Evolutionary conservation across 345 rosid genomes (phyloP).

Genomic region (Syzygium aromaticum): DNA sequence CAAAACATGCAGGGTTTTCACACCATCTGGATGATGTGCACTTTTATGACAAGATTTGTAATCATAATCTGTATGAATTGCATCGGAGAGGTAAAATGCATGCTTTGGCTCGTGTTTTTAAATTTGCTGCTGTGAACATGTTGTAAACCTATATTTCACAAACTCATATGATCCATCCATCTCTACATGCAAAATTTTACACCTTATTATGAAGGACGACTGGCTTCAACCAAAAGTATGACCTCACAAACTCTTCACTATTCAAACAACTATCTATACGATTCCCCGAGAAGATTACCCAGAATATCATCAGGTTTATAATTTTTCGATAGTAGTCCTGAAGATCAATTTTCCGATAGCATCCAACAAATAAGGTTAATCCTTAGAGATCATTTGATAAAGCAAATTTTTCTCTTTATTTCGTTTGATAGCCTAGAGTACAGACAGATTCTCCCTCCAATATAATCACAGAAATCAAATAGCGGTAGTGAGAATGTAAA

Average conservation of each 20-base stretch:
- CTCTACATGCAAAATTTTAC: neutral
- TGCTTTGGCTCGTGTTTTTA: neutral
- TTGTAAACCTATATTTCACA: neutral
- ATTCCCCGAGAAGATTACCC: neutral
- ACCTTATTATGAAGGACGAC: neutral
- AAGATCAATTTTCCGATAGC: neutral
- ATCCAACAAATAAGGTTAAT: neutral
- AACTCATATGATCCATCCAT: neutral
- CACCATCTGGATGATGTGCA: neutral
- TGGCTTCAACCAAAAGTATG: neutral
- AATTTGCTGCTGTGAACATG: neutral
- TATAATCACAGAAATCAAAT: neutral
- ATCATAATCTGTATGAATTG: no score
- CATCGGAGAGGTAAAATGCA: no score
- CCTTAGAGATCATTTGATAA: neutral
- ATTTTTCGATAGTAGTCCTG: neutral
- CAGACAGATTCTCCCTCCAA: neutral
- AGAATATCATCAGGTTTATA: neutral
- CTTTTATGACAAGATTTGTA: no score
- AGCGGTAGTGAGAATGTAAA: neutral
- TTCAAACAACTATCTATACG: neutral
- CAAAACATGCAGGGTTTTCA: neutral
- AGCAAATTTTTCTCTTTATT: neutral
- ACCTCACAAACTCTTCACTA: neutral
- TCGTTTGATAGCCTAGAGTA: no score